Percentiles rank a stretch among this genome's conserved stretches.
Conservation (phyloP, 257 asterid genomes). For the Solanum chiquidenum region DNA sequence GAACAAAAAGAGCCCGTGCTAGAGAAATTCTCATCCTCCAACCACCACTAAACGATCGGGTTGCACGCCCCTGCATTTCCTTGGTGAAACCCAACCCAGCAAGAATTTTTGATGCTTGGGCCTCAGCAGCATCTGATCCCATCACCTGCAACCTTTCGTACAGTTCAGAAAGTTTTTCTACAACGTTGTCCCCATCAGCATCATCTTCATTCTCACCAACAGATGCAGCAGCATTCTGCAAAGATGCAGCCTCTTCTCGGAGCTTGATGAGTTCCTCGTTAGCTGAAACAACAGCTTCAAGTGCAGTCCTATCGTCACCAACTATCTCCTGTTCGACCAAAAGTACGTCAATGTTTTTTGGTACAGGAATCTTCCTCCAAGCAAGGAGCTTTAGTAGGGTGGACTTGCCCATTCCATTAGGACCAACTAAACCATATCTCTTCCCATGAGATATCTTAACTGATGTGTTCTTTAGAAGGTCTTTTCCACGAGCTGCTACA, state of each 20-base stretch:
- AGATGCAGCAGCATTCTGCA: slow-evolving; percentile 28
- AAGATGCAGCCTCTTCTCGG: slow-evolving; percentile 43
- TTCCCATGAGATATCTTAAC: slow-evolving; percentile 68
- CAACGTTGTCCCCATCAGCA: slow-evolving; percentile 28
- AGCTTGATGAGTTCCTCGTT: slow-evolving; percentile 50
- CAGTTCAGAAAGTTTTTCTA: slow-evolving; percentile 50
- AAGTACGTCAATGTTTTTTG: slow-evolving; percentile 19
- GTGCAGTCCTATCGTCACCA: slow-evolving; percentile 13
- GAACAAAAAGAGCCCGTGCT: slow-evolving; percentile 65
- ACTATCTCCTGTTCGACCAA: slow-evolving; percentile 21
- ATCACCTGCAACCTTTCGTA: slow-evolving; percentile 49
- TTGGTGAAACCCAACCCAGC: slow-evolving; percentile 62
- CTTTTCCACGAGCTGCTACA: slow-evolving; percentile 62
- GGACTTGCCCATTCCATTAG: slow-evolving; percentile 70
- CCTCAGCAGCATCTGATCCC: slow-evolving; percentile 73
- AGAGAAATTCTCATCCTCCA: slow-evolving; percentile 75
- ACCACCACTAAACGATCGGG: slow-evolving; percentile 67
- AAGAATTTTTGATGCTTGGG: slow-evolving; percentile 66
- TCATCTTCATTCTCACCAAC: slow-evolving; percentile 21
- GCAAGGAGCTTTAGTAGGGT: slow-evolving; percentile 26
- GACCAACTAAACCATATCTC: slow-evolving; percentile 65
- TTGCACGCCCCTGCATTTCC: slow-evolving; percentile 52
- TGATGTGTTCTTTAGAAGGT: slow-evolving; percentile 43
- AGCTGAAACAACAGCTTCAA: slow-evolving; percentile 35
- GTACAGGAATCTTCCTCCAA: slow-evolving; percentile 20